Conservation (phyloP, 805 yeast genomes). For the Saccharomycopsis microspora region DNA sequence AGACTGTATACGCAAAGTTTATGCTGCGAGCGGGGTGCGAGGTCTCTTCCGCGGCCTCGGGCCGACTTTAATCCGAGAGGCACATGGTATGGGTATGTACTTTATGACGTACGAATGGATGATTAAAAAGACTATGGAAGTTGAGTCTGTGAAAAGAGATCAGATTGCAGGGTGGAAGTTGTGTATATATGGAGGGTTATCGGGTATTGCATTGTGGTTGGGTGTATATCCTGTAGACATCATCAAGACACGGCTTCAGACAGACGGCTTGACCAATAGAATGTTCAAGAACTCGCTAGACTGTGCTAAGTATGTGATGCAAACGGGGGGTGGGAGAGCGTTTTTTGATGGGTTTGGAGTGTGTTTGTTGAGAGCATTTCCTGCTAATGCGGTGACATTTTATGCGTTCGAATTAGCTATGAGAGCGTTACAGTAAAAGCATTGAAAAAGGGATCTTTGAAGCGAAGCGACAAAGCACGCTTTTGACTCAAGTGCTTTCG, state of each 20-base stretch:
- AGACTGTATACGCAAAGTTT: slow-evolving; percentile 54
- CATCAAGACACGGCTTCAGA: slow-evolving; percentile 79
- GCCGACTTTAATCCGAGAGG: slow-evolving; percentile 79
- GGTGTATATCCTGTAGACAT: slow-evolving; percentile 84
- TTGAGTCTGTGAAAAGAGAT: slow-evolving; percentile 28
- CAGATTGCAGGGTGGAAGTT: slow-evolving; percentile 83
- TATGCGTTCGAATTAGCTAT: slow-evolving; percentile 86
- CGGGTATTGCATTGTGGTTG: slow-evolving; percentile 86
- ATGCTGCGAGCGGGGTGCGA: slow-evolving; percentile 37
- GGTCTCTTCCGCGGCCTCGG: slow-evolving; percentile 72
- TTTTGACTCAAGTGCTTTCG: too few relatives aligned
- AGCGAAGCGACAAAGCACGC: background rate
- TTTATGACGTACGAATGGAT: slow-evolving; percentile 87
- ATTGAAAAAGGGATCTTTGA: background rate
- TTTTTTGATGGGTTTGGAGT: slow-evolving; percentile 89
- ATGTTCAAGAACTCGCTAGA: slow-evolving; percentile 45
- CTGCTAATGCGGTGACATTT: slow-evolving; percentile 96
- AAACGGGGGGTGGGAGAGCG: slow-evolving; percentile 57
- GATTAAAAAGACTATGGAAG: slow-evolving; percentile 47
- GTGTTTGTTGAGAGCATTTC: slow-evolving; percentile 91
- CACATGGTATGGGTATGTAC: slow-evolving; percentile 80
- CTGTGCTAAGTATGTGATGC: slow-evolving; percentile 44
- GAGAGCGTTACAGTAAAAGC: slow-evolving; percentile 30
- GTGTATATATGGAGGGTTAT: slow-evolving; percentile 79
- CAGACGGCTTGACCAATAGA: slow-evolving; percentile 44